phyloP scores from a whole-genome alignment of 306 rosid genomes.

The Lotus japonicus region DNA sequence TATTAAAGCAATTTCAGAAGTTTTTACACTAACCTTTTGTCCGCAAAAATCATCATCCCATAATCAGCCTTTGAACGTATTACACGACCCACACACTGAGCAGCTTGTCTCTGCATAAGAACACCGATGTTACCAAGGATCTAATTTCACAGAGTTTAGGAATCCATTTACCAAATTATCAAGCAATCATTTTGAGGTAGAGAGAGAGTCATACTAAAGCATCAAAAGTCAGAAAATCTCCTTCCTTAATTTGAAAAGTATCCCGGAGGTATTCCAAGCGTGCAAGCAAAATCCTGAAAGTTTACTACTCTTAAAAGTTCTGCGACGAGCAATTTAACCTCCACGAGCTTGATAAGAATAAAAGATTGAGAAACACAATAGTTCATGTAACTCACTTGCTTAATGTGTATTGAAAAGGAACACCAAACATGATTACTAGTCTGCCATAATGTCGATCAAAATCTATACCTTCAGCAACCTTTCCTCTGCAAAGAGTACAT shows the following conservation, averaged over 20 bases:
- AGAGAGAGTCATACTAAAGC: conserved; percentile 56
- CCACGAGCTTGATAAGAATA: not conserved
- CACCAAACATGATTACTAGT: conserved; percentile 86
- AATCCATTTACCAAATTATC: not conserved
- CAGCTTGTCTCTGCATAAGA: conserved; percentile 86
- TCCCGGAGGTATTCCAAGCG: conserved; percentile 77
- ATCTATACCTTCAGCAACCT: conserved; percentile 92
- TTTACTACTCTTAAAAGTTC: conserved; percentile 4
- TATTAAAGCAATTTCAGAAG: not conserved
- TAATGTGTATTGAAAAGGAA: conserved; percentile 87
- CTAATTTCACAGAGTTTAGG: not conserved
- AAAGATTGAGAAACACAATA: not conserved
- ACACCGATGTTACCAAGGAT: conserved; percentile 1
- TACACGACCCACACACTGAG: conserved; percentile 95
- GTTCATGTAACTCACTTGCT: conserved; percentile 66
- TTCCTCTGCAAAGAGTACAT: conserved; percentile 52
- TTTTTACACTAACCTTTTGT: conserved; percentile 57
- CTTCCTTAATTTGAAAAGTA: conserved; percentile 92
- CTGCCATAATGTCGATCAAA: conserved; percentile 92
- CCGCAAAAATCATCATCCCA: conserved; percentile 99
- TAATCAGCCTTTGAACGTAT: conserved; percentile 97
- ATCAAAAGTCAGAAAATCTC: conserved; percentile 92
- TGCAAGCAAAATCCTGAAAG: conserved; percentile 81
- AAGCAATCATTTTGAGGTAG: not conserved
- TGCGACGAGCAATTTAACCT: not conserved